Conservation (phyloP, 208 protist genomes). For the Zelonia costaricensis region DNA sequence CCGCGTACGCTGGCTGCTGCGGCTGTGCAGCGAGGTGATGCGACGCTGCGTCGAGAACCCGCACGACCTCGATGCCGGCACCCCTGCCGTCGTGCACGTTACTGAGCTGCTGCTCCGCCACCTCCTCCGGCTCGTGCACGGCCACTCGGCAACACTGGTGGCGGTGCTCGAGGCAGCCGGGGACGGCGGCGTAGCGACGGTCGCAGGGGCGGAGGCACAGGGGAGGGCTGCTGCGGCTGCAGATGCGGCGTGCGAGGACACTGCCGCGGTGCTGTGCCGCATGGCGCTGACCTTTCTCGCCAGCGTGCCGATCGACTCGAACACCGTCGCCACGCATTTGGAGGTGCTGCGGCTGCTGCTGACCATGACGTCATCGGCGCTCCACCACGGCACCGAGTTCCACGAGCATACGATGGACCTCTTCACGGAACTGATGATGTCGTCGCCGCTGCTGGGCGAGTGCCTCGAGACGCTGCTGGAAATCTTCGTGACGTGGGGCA, state of each 20-base stretch:
- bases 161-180: conserved; percentile 31
- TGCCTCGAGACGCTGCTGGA: conserved; percentile 51
- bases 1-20: conserved; percentile 65
- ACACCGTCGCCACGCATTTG: conserved; percentile 52
- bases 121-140: conserved; percentile 32
- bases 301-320: conserved; percentile 28
- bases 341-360: conserved; percentile 63
- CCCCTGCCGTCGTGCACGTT: conserved; percentile 38
- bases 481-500: conserved; percentile 60
- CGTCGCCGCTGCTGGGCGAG: conserved; percentile 30
- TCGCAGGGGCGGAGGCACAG: not conserved
- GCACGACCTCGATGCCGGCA: conserved; percentile 17
- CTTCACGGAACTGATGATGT: conserved; percentile 79
- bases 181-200: not conserved
- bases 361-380: conserved; percentile 73
- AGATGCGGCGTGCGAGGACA: conserved; percentile 13
- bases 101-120: conserved; percentile 70
- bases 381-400: conserved; percentile 68
- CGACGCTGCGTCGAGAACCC: conserved; percentile 28
- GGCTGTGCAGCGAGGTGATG: conserved; percentile 33
- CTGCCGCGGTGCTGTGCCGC: conserved; percentile 41
- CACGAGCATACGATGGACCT: conserved; percentile 60
- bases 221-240: not conserved
- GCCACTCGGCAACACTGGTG: conserved; percentile 39
- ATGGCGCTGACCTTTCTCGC: conserved; percentile 48